These are phyloP conservation scores for Colletotrichum echinochloae DNA, from an alignment of 2,329 filamentous ascomycete species.

Conservation along the genomic window DNA sequence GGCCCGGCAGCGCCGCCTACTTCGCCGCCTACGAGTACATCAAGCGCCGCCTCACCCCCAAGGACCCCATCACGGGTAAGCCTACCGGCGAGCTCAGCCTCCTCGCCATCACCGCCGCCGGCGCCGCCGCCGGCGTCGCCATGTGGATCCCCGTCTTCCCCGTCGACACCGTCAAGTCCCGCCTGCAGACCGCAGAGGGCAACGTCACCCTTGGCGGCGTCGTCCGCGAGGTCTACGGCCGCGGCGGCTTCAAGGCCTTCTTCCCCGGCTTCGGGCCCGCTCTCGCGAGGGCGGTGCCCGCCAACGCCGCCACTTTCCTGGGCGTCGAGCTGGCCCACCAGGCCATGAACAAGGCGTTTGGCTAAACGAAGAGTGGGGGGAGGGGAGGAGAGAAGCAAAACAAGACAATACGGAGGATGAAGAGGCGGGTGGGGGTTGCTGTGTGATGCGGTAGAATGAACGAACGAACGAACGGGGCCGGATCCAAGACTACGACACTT, in stretches of 20 bases:
- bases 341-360: constrained; percentile 82
- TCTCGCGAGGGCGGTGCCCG: constrained; percentile 90
- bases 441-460: neutral
- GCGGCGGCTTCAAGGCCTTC: constrained; percentile 89
- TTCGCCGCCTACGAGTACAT: constrained; percentile 98
- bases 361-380: constrained; percentile 38
- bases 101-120: constrained; percentile 84
- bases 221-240: constrained; percentile 83
- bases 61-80: constrained; percentile 78
- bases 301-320: constrained; percentile 95
- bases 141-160: constrained; percentile 99
- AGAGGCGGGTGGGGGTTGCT: neutral
- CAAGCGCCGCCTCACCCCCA: constrained; percentile 87
- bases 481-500: neutral
- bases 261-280: constrained; percentile 97
- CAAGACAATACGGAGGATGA: neutral
- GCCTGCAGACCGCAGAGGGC: constrained; percentile 91
- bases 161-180: constrained; percentile 94
- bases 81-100: constrained; percentile 83
- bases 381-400: neutral
- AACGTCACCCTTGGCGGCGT: constrained; percentile 84
- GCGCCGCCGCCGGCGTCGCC: constrained; percentile 90
- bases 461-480: neutral
- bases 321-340: constrained; percentile 87
- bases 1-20: constrained; percentile 92